Evolutionary conservation across 2,329 filamentous ascomycete species (phyloP), one percentile per base, ranked within the genome.

Genomic region (Calonectria honghensis): DNA sequence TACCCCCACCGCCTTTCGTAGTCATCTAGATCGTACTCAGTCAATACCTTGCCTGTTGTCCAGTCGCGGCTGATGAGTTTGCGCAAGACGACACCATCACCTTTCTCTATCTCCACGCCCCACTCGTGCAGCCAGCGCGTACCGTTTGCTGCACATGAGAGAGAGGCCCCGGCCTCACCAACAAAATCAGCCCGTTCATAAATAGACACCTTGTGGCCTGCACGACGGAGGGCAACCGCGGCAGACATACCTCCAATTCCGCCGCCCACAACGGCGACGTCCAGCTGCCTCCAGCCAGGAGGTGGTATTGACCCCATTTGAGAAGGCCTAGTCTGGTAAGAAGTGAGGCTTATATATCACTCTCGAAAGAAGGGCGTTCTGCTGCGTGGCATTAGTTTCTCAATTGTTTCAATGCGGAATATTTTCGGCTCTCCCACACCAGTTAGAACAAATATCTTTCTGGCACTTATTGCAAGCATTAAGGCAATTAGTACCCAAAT

Each of bases 61-160:
- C 93, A 94, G 83, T 94, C 92, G 4, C 91, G 89, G 81, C 92
- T 93, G 85, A 94, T 94, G 66, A 94, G 87, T 79, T 92, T 92
- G 83, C 88, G 88, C 63, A 94, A 84, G 1, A 94, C 85, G 2
- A 94, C 93, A 0, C 92, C 92, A 72, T 93, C 90, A 13, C 92
- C 93, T 78, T 91, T 91, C 16, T 85, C 85, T 1, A 94, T 86
- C 78, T 94, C 90, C 1, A 94, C 91, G 0, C 86, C 86, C 93
- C 93, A 94, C 81, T 93, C 91, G 75, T 93, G 89, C 9, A 94
- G 85, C 92, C 92, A 94, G 61, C 91, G 88, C 1, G 92, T 93
- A 11, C 93, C 93, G 78, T 94, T 94, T 10, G 93, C 92, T 1
- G 93, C 93, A 78, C 92, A 94, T 0, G 90, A 92, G 0, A 94